A percentile compares a stretch with the other conserved stretches of the same genome.
phyloP scores from a whole-genome alignment of 768 basidiomycete species.

The Leccinum incarnatum region DNA sequence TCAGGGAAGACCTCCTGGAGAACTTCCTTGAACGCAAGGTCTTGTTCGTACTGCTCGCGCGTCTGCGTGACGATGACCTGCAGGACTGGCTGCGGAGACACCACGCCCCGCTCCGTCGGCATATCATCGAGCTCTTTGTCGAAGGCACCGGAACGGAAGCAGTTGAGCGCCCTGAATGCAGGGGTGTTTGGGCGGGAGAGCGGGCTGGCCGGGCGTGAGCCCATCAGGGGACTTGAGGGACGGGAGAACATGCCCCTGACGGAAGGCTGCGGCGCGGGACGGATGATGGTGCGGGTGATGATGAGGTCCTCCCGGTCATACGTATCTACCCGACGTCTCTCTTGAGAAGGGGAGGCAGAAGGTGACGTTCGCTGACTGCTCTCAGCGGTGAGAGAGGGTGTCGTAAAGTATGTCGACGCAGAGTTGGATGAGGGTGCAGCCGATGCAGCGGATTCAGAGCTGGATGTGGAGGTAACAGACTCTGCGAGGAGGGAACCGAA shows the following conservation, averaged over 20 bases:
- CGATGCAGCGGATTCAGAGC: constrained; percentile 13
- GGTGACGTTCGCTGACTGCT: constrained; percentile 2
- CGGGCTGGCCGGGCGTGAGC: constrained; percentile 26
- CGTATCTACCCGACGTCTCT: constrained; percentile 22
- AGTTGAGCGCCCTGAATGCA: constrained; percentile 31
- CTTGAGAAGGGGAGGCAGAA: constrained; percentile 8
- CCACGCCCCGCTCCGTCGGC: constrained; percentile 19
- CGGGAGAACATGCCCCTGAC: constrained; percentile 27
- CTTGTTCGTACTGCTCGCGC: constrained; percentile 33
- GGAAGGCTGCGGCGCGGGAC: constrained; percentile 29
- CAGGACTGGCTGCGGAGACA: constrained; percentile 20
- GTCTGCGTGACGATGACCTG: constrained; percentile 36
- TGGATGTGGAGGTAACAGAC: constrained; percentile 11
- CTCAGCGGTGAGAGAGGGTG: constrained; percentile 15
- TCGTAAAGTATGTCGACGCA: constrained; percentile 24
- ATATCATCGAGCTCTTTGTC: constrained; percentile 31
- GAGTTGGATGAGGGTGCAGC: constrained; percentile 2
- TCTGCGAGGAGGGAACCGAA: constrained; percentile 15
- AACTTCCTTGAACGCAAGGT: constrained; percentile 31
- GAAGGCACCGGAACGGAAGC: constrained; percentile 33
- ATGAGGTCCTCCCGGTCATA: constrained; percentile 31
- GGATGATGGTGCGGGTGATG: constrained; percentile 38
- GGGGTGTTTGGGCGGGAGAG: constrained; percentile 23
- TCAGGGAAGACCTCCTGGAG: constrained; percentile 29
- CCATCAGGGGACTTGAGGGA: constrained; percentile 27